Evolutionary conservation across 306 rosid species (phyloP).

Genomic region (Senna siamea): DNA sequence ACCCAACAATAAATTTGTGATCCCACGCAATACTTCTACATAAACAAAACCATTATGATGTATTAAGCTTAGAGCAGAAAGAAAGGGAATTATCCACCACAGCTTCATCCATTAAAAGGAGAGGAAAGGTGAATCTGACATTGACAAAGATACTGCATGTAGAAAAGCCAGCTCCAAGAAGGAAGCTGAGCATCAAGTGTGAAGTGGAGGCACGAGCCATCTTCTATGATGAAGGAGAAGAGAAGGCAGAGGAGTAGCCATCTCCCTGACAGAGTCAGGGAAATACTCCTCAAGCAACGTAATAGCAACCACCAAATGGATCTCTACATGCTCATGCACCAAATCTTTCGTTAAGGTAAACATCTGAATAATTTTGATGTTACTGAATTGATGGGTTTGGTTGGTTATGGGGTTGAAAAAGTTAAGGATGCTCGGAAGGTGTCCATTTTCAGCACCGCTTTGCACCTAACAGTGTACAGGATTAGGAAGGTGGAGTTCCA

Average conservation of each 20-base stretch:
- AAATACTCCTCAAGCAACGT: background rate
- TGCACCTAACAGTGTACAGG: background rate
- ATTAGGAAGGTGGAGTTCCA: background rate
- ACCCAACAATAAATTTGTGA: too few relatives aligned
- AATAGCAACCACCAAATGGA: background rate
- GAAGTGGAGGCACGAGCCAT: background rate
- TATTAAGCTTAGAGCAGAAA: background rate
- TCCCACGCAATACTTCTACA: too few relatives aligned
- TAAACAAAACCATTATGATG: background rate
- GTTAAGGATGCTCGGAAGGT: background rate
- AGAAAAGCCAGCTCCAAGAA: background rate
- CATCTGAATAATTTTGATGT: conserved; percentile 6
- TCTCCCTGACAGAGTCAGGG: background rate
- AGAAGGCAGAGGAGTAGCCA: conserved; percentile 26
- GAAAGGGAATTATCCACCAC: background rate
- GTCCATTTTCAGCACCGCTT: background rate
- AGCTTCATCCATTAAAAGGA: background rate
- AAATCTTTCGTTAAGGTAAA: conserved; percentile 8
- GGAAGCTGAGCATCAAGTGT: conserved; percentile 20
- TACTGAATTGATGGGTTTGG: conserved; percentile 1
- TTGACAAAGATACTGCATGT: background rate
- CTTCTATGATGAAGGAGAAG: conserved; percentile 9
- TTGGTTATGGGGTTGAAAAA: conserved; percentile 3
- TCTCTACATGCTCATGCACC: conserved; percentile 16
- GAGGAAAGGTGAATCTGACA: background rate